phyloP scores from a whole-genome alignment of 140 eudicot species.

The Flaveria floridana region DNA sequence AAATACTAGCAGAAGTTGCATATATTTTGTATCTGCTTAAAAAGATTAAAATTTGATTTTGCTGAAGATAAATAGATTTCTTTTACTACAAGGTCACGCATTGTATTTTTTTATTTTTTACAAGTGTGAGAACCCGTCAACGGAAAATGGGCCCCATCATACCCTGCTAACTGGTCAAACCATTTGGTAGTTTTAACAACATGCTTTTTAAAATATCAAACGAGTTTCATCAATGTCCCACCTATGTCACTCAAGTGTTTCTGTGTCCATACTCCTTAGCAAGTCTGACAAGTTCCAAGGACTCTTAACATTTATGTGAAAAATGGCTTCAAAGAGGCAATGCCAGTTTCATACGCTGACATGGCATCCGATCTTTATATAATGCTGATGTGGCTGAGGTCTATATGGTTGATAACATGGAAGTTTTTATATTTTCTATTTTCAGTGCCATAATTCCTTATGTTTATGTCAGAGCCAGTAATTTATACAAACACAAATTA shows the following conservation, averaged over 20 bases:
- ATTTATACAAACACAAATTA: not conserved
- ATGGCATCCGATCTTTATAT: not conserved
- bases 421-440: not conserved
- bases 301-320: not conserved
- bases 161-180: not conserved
- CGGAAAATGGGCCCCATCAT: not conserved
- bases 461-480: not conserved
- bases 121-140: not conserved
- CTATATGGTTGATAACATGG: not conserved
- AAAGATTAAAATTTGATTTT: not conserved
- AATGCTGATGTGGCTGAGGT: not conserved
- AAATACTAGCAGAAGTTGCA: conserved; percentile 14
- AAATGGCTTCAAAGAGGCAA: not conserved
- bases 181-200: not conserved
- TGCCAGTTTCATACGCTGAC: not conserved
- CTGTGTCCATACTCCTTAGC: not conserved
- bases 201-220: not conserved
- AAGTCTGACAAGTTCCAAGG: not conserved
- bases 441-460: not conserved
- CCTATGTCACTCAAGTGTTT: too few relatives aligned
- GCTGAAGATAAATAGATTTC: not conserved
- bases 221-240: not conserved
- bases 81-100: not conserved
- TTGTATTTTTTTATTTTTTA: too few relatives aligned
- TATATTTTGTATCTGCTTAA: not conserved